A percentile compares a stretch with the other conserved stretches of the same genome.
These are phyloP conservation scores for Bryoglossum gracile DNA, from an alignment of 495 filamentous ascomycete species.

Conservation along the genomic window DNA sequence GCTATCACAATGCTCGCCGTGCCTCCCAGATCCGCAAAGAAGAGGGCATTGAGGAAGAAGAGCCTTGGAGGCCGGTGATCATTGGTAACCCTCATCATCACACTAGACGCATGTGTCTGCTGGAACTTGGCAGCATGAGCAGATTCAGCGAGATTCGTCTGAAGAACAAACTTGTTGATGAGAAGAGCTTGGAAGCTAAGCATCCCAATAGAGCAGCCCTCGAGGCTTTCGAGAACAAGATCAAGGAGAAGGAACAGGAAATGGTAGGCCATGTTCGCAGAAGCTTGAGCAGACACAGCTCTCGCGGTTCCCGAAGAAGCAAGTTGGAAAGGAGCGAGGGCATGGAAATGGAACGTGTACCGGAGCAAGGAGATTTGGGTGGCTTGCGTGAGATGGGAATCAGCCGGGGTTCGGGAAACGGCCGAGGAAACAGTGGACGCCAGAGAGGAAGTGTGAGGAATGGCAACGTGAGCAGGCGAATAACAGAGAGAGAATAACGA, in stretches of 20 bases:
- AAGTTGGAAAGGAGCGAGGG: neutral
- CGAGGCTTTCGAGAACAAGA: slow-evolving; percentile 4
- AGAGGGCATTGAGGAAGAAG: slow-evolving; percentile 40
- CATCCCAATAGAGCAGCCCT: slow-evolving; percentile 21
- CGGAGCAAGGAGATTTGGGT: slow-evolving; percentile 17
- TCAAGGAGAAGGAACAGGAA: slow-evolving; percentile 19
- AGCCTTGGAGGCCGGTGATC: slow-evolving; percentile 57
- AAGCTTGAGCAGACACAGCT: slow-evolving; percentile 17
- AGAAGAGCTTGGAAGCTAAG: slow-evolving; percentile 22
- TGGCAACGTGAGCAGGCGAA: neutral
- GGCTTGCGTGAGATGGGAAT: slow-evolving; percentile 15
- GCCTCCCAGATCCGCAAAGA: slow-evolving; percentile 22
- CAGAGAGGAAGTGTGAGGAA: neutral
- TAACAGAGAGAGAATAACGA: neutral
- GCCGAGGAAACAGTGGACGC: neutral
- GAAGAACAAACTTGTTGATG: slow-evolving; percentile 53
- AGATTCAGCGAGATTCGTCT: slow-evolving; percentile 65
- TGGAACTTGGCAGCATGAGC: slow-evolving; percentile 56
- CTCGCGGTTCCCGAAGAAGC: slow-evolving; percentile 6
- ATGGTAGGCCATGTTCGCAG: slow-evolving; percentile 7
- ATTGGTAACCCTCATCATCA: slow-evolving; percentile 61
- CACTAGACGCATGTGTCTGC: slow-evolving; percentile 55
- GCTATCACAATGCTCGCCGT: slow-evolving; percentile 36
- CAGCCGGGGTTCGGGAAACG: slow-evolving; percentile 10
- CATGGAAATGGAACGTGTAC: slow-evolving; percentile 1